Evolutionary conservation across 2,329 filamentous ascomycete genomes (phyloP).

Genomic region (Paraconiothyrium brasiliense): DNA sequence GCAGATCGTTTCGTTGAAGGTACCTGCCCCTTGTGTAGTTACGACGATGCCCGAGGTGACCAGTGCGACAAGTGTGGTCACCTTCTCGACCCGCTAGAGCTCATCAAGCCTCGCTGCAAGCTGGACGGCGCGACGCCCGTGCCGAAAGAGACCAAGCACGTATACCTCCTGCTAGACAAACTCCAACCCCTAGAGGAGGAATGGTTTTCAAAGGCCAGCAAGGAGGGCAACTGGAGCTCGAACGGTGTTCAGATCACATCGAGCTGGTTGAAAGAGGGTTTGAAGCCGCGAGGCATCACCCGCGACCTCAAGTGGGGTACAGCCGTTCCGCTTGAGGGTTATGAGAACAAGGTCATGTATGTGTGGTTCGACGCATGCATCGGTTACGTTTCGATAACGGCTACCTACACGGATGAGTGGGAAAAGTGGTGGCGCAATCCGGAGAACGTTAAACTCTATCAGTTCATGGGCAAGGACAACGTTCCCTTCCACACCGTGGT

Average conservation of each 20-base stretch:
- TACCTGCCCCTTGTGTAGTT: slow-evolving; percentile 74
- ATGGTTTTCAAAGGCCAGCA: slow-evolving; percentile 79
- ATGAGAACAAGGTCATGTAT: slow-evolving; percentile 84
- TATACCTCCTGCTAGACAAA: slow-evolving; percentile 87
- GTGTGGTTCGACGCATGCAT: slow-evolving; percentile 95
- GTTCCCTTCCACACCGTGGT: slow-evolving; percentile 90
- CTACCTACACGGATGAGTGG: slow-evolving; percentile 88
- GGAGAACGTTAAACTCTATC: slow-evolving; percentile 86
- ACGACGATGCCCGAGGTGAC: slow-evolving; percentile 62
- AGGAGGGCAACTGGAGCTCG: slow-evolving; percentile 77
- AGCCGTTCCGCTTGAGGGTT: slow-evolving; percentile 67
- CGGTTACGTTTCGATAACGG: slow-evolving; percentile 94
- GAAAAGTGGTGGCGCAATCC: slow-evolving; percentile 95
- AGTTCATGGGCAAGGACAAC: slow-evolving; percentile 93
- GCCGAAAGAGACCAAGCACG: slow-evolving; percentile 83
- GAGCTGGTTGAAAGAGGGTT: slow-evolving; percentile 82
- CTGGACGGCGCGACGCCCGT: slow-evolving; percentile 85
- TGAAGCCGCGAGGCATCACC: slow-evolving; percentile 89
- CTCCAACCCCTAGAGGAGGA: slow-evolving; percentile 78
- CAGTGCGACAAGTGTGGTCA: slow-evolving; percentile 63
- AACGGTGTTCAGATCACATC: slow-evolving; percentile 81
- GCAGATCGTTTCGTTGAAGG: slow-evolving; percentile 78
- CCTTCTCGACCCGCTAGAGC: slow-evolving; percentile 59
- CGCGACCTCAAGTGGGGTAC: slow-evolving; percentile 92
- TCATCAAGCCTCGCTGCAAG: slow-evolving; percentile 79